phyloP scores from a whole-genome alignment of 2,329 filamentous ascomycete species.

The Verticillium nonalfalfae region DNA sequence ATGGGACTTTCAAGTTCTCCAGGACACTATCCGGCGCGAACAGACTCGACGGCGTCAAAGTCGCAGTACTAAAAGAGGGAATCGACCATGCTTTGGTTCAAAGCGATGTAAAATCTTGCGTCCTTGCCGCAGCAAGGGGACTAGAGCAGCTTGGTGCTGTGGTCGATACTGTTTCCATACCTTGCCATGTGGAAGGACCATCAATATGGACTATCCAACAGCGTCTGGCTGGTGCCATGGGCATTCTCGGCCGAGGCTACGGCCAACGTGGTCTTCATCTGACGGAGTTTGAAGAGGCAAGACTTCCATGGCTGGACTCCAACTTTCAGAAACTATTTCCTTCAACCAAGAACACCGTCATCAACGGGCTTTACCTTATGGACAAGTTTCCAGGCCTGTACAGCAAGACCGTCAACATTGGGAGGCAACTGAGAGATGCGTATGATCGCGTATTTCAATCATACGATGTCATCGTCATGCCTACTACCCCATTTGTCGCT shows the following conservation, averaged over 20 bases:
- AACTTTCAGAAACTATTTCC: constrained; percentile 45
- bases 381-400: constrained; percentile 37
- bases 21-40: constrained; percentile 12
- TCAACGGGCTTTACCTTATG: constrained; percentile 42
- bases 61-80: constrained; percentile 39
- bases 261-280: constrained; percentile 42
- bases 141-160: constrained; percentile 39
- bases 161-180: constrained; percentile 43
- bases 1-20: constrained; percentile 19
- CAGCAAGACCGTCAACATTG: constrained; percentile 42
- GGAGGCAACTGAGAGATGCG: constrained; percentile 35
- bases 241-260: constrained; percentile 33
- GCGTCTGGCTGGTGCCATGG: constrained; percentile 34
- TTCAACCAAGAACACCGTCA: constrained; percentile 47
- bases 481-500: constrained; percentile 40
- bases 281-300: constrained; percentile 40
- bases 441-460: constrained; percentile 33
- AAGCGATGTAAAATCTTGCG: constrained; percentile 29
- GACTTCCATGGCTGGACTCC: constrained; percentile 37
- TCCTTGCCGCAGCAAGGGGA: constrained; percentile 31
- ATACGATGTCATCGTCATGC: constrained; percentile 40
- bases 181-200: constrained; percentile 37
- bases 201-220: constrained; percentile 44
- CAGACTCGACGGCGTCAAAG: constrained; percentile 23
- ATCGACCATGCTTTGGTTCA: constrained; percentile 31